Evolutionary conservation across 2,329 filamentous ascomycete species (phyloP).

Genomic region (Ceratocystiopsis sp.): DNA sequence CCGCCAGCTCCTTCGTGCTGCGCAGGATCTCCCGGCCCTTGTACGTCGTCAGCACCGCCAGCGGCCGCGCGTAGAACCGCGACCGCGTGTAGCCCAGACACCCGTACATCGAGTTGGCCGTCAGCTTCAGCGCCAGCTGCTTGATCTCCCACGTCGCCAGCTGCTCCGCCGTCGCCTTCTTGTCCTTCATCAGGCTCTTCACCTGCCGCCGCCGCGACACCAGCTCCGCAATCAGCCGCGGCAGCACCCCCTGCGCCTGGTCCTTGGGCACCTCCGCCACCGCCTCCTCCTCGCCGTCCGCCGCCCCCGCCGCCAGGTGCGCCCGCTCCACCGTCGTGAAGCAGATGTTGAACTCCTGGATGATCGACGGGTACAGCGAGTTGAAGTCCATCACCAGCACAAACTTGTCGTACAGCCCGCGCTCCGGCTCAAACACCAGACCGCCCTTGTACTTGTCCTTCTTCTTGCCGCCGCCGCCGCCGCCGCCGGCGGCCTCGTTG

Average conservation of each 20-base stretch:
- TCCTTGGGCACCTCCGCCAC: slow-evolving; percentile 74
- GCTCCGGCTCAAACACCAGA: slow-evolving; percentile 94
- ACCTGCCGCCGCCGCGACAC: slow-evolving; percentile 81
- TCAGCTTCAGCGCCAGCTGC: slow-evolving; percentile 89
- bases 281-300: slow-evolving; percentile 39
- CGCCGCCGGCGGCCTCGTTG: slow-evolving; percentile 24
- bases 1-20: slow-evolving; percentile 89
- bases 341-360: slow-evolving; percentile 98
- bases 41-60: slow-evolving; percentile 90
- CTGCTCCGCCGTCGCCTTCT: slow-evolving; percentile 68
- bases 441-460: slow-evolving; percentile 99
- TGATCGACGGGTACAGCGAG: slow-evolving; percentile 94
- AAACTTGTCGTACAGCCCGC: slow-evolving; percentile 94
- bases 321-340: slow-evolving; percentile 89
- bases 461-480: slow-evolving; percentile 46
- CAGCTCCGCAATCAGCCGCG: slow-evolving; percentile 77
- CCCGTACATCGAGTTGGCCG: slow-evolving; percentile 98
- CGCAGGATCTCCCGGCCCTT: slow-evolving; percentile 95
- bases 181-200: slow-evolving; percentile 94
- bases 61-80: slow-evolving; percentile 86
- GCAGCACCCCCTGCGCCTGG: slow-evolving; percentile 70
- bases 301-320: slow-evolving; percentile 38
- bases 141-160: slow-evolving; percentile 96
- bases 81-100: slow-evolving; percentile 95
- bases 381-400: slow-evolving; percentile 99